Conservation (phyloP, 1,139 yeast species). For the Citeromyces hawaiiensis region DNA sequence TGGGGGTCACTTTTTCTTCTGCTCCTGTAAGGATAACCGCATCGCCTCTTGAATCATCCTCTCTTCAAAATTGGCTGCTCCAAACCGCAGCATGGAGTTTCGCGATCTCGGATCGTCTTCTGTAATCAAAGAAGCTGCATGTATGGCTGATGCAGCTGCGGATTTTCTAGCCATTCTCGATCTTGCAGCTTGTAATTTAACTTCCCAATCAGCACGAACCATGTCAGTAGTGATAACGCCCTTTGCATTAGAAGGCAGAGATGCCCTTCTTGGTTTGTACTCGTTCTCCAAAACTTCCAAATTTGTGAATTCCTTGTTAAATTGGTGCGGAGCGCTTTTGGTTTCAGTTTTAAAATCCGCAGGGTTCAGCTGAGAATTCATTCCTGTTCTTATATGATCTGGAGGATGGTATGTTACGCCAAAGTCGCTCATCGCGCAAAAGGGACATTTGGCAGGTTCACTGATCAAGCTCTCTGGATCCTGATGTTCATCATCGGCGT, state of each 20-base stretch:
- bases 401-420: conserved; percentile 74
- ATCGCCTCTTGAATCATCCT: conserved; percentile 80
- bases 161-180: conserved; percentile 71
- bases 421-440: conserved; percentile 79
- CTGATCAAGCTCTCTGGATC: conserved; percentile 58
- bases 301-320: conserved; percentile 3
- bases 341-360: conserved; percentile 17
- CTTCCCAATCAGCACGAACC: conserved; percentile 90
- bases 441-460: conserved; percentile 88
- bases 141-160: conserved; percentile 91
- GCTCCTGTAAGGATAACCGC: conserved; percentile 58
- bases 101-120: conserved; percentile 9
- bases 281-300: conserved; percentile 12
- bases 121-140: conserved; percentile 58
- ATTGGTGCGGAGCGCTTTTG: conserved; percentile 2
- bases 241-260: conserved; percentile 47
- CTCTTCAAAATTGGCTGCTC: conserved; percentile 38
- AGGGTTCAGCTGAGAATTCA: conserved; percentile 29
- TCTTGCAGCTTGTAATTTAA: conserved; percentile 56
- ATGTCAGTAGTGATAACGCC: conserved; percentile 66
- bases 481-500: conserved; percentile 16
- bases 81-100: conserved; percentile 3
- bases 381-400: conserved; percentile 37
- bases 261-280: conserved; percentile 19
- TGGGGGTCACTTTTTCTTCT: conserved; percentile 26